Conservation (phyloP, 768 basidiomycete genomes). For the Termitomyces heimii region DNA sequence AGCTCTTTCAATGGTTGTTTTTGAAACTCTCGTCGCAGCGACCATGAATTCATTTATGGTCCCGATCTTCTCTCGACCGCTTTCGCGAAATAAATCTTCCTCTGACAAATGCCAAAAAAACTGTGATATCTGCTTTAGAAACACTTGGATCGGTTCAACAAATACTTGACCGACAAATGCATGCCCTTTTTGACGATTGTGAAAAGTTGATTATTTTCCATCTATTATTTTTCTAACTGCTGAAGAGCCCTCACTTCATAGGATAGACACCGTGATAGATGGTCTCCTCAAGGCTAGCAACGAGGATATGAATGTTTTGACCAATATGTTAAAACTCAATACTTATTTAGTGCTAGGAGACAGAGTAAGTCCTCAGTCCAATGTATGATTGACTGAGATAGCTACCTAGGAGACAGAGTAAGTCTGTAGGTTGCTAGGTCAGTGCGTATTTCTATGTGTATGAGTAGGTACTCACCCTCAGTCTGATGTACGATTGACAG, state of each 20-base stretch:
- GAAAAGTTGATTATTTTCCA: not conserved
- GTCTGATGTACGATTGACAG: too few relatives aligned
- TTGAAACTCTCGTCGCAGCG: not conserved
- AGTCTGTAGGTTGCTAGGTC: too few relatives aligned
- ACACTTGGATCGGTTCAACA: not conserved
- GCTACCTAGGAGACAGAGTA: too few relatives aligned
- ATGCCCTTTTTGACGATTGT: not conserved
- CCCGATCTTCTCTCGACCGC: not conserved
- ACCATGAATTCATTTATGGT: not conserved
- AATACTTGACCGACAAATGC: not conserved
- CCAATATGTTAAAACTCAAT: too few relatives aligned
- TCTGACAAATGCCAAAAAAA: not conserved
- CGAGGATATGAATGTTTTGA: not conserved
- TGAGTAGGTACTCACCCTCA: too few relatives aligned
- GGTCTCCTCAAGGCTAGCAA: not conserved
- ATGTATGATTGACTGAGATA: too few relatives aligned
- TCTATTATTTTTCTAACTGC: not conserved
- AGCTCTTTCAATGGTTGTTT: not conserved
- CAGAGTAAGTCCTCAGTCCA: too few relatives aligned
- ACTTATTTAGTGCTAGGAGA: too few relatives aligned
- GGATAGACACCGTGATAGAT: not conserved
- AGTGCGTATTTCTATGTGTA: too few relatives aligned
- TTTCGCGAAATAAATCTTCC: not conserved
- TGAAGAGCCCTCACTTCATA: not conserved
- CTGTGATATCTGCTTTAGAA: not conserved